These are phyloP conservation scores for Mycena indigotica DNA, from an alignment of 768 basidiomycete species.

Conservation along the genomic window DNA sequence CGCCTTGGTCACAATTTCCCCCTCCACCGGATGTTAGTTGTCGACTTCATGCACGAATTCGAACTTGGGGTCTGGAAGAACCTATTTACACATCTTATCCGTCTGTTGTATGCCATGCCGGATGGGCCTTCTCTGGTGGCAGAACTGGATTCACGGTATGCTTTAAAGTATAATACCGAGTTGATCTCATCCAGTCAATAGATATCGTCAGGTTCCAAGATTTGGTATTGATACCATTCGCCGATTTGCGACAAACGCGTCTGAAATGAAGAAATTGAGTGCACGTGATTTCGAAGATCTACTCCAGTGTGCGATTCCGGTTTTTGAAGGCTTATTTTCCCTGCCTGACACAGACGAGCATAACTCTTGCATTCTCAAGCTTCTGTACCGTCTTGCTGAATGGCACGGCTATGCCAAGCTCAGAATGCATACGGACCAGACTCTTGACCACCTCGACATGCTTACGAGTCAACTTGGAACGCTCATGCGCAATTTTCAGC, in stretches of 20 bases:
- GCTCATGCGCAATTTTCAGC: conserved; percentile 15
- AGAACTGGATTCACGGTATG: background rate
- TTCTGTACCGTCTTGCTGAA: conserved; percentile 28
- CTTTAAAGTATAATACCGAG: too few species aligned
- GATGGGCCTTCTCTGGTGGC: conserved; percentile 21
- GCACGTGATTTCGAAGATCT: conserved; percentile 35
- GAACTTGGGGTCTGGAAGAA: conserved; percentile 40
- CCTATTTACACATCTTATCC: conserved; percentile 33
- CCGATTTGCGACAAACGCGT: conserved; percentile 31
- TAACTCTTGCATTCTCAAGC: conserved; percentile 15
- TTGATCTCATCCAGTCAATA: background rate
- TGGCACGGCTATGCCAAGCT: conserved; percentile 29
- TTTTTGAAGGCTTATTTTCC: conserved; percentile 27
- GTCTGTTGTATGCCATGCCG: conserved; percentile 31
- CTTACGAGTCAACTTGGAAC: conserved; percentile 24
- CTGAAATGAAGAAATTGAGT: conserved; percentile 34
- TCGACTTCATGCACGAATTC: conserved; percentile 40
- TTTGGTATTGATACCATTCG: conserved; percentile 34
- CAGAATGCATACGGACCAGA: conserved; percentile 30
- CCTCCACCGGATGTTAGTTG: conserved; percentile 28
- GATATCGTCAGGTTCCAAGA: conserved; percentile 26
- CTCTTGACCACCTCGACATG: conserved; percentile 24
- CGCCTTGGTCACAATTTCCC: conserved; percentile 25
- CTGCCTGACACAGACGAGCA: conserved; percentile 9
- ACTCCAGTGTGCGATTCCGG: conserved; percentile 27